A percentile compares a stretch with the other conserved stretches of the same genome.
Conservation (phyloP, 2,329 filamentous ascomycete genomes). For the Pseudopyricularia javanii region DNA sequence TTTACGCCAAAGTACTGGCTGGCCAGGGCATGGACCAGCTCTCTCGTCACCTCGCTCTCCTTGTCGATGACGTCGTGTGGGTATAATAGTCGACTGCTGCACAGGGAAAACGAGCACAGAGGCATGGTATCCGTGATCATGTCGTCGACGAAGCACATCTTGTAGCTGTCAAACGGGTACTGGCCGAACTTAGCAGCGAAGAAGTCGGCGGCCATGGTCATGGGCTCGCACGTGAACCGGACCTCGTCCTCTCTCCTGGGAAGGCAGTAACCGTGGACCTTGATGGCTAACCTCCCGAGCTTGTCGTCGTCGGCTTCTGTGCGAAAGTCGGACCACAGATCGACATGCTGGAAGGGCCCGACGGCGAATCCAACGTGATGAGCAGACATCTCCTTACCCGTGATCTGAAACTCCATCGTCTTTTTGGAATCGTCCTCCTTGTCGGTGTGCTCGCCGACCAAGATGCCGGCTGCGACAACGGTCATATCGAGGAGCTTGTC, state of each 20-base stretch:
- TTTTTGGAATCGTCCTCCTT: constrained; percentile 70
- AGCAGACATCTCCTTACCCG: constrained; percentile 55
- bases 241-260: constrained; percentile 74
- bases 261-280: constrained; percentile 83
- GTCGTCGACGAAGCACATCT: constrained; percentile 90
- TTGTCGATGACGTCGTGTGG: constrained; percentile 77
- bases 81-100: constrained; percentile 76
- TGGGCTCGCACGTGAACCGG: constrained; percentile 72
- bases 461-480: constrained; percentile 80
- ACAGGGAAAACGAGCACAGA: constrained; percentile 73
- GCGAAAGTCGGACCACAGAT: constrained; percentile 72
- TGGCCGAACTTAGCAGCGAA: constrained; percentile 80
- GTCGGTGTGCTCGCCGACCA: constrained; percentile 73
- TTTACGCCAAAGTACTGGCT: constrained; percentile 93
- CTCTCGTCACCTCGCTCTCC: constrained; percentile 69
- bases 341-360: constrained; percentile 88
- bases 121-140: constrained; percentile 62
- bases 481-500: constrained; percentile 82
- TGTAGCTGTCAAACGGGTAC: constrained; percentile 87
- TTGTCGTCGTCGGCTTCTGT: constrained; percentile 87
- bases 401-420: constrained; percentile 67
- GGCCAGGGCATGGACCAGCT: constrained; percentile 71
- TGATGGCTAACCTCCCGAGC: constrained; percentile 75
- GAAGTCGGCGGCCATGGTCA: constrained; percentile 80
- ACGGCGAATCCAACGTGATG: constrained; percentile 89